Percentiles rank a stretch among this genome's conserved stretches.
These are phyloP conservation scores for Leccinum incarnatum DNA, from an alignment of 768 basidiomycete genomes.

Conservation along the genomic window DNA sequence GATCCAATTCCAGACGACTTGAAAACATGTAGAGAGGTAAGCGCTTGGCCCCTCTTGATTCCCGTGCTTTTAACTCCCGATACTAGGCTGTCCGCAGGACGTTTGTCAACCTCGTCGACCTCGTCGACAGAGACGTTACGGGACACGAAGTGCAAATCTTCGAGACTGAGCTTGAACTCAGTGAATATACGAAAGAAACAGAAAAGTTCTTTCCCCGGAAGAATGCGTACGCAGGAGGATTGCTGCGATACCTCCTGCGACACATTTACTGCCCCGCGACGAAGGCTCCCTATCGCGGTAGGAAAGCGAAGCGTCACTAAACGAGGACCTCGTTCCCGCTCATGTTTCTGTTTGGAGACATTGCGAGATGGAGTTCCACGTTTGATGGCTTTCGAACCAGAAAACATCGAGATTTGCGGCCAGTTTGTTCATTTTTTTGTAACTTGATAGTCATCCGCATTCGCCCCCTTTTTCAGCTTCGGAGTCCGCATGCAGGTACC, in stretches of 20 bases:
- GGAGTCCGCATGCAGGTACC: neutral
- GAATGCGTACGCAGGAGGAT: slow-evolving; percentile 13
- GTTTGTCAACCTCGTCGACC: slow-evolving; percentile 18
- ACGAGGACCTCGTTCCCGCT: slow-evolving; percentile 10
- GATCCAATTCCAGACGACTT: slow-evolving; percentile 8
- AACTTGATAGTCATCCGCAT: neutral
- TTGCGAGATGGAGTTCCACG: slow-evolving; percentile 1
- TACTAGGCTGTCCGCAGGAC: neutral
- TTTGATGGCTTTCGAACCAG: neutral
- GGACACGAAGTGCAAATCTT: neutral
- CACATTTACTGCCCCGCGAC: slow-evolving; percentile 8
- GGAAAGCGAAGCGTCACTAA: slow-evolving; percentile 8
- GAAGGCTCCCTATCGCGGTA: neutral
- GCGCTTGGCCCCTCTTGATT: neutral
- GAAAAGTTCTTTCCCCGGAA: slow-evolving; percentile 18
- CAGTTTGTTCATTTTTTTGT: neutral
- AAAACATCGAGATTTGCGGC: neutral
- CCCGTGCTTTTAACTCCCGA: fast-evolving
- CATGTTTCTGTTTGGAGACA: neutral
- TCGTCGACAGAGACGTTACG: slow-evolving; percentile 12
- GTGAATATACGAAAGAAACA: slow-evolving; percentile 1
- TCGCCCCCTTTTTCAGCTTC: too few relatives aligned
- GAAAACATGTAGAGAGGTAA: slow-evolving; percentile 11
- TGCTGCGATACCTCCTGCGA: slow-evolving; percentile 15
- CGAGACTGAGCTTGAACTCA: slow-evolving; percentile 7